A percentile compares a stretch with the other conserved stretches of the same genome.
These are phyloP conservation scores for Bjerkandera adusta DNA, from an alignment of 1,284 basidiomycete species.

Conservation along the genomic window DNA sequence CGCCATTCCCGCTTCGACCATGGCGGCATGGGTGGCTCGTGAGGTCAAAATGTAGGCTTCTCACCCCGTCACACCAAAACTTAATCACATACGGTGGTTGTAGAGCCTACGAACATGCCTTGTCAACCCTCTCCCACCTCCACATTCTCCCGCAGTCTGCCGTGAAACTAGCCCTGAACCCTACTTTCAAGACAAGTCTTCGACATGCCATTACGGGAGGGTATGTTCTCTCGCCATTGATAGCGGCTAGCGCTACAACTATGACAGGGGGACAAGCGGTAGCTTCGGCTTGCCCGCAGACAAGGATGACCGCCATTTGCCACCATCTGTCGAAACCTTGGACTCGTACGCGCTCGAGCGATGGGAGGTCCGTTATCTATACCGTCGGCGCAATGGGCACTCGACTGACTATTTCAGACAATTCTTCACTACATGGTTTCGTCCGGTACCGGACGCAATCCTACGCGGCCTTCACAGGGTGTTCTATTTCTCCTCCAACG, in stretches of 20 bases:
- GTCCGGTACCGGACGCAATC: slow-evolving; percentile 71
- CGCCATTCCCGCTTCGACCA: slow-evolving; percentile 65
- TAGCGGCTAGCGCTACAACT: slow-evolving; percentile 9
- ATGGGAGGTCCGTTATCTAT: slow-evolving; percentile 79
- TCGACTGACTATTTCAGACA: slow-evolving; percentile 49
- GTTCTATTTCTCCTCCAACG: slow-evolving; percentile 83
- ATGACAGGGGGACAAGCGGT: slow-evolving; percentile 75
- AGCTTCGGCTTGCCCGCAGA: slow-evolving; percentile 89
- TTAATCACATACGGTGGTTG: slow-evolving; percentile 14
- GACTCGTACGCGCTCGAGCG: slow-evolving; percentile 87
- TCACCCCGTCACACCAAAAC: slow-evolving; percentile 13
- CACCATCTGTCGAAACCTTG: slow-evolving; percentile 61
- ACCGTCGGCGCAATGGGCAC: not conserved
- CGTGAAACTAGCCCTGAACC: slow-evolving; percentile 66
- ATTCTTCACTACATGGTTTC: slow-evolving; percentile 99
- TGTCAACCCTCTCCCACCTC: slow-evolving; percentile 65
- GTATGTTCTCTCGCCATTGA: slow-evolving; percentile 43
- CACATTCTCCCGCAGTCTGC: slow-evolving; percentile 71
- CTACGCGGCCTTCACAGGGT: slow-evolving; percentile 71
- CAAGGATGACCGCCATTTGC: slow-evolving; percentile 53
- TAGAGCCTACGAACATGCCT: slow-evolving; percentile 73
- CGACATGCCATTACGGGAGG: slow-evolving; percentile 91
- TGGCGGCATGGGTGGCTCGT: slow-evolving; percentile 82
- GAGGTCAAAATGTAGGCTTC: slow-evolving; percentile 65
- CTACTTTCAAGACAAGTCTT: slow-evolving; percentile 78